Evolutionary conservation across 2,329 filamentous ascomycete genomes (phyloP), one percentile per base, ranked within the genome.

Genomic region (Scedosporium boydii): DNA sequence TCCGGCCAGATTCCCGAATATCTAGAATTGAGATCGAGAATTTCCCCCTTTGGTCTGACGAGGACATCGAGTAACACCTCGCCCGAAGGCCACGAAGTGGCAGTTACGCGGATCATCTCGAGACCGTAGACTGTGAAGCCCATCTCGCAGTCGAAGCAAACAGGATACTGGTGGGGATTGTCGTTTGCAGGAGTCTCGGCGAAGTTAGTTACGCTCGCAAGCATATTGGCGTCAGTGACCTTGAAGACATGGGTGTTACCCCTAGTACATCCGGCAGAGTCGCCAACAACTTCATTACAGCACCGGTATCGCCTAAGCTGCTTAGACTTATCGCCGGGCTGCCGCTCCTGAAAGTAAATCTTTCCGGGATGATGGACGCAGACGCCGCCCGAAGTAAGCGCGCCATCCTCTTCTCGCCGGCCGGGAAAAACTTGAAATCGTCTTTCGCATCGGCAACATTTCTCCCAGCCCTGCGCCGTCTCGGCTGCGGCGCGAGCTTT

Each of bases 141-240:
- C 95, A 99, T 99, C 72, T 99, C 95, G 69, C 95, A 98, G 72
- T 99, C 95, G 69, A 99, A 93, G 66, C 87, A 89, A 10, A 98
- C 86, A 1, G 89, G 90, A 41, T 83, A 83, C 60, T 82, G 76
- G 67, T 91, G 91, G 2, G 89, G 90, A 42, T 83, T 83, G 60
- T 82, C 76, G 66, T 91, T 92, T 12, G 80, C 75, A 0, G 93
- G 93, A 0, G 95, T 98, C 65, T 84, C 75, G 63, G 85, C 82
- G 72, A 96, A 99, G 60, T 93, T 92, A 68, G 96, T 81, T 3
- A 93, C 77, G 0, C 87, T 78, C 0, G 92, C 91, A 27, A 99
- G 80, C 23, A 92, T 82, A 66, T 90, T 91, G 1, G 85, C 77
- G 63, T 93, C 87, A 0, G 82, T 86, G 9, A 89, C 84, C 72